phyloP scores from a whole-genome alignment of 2,329 filamentous ascomycete species.

The Nannizziopsis arthrosporioides region DNA sequence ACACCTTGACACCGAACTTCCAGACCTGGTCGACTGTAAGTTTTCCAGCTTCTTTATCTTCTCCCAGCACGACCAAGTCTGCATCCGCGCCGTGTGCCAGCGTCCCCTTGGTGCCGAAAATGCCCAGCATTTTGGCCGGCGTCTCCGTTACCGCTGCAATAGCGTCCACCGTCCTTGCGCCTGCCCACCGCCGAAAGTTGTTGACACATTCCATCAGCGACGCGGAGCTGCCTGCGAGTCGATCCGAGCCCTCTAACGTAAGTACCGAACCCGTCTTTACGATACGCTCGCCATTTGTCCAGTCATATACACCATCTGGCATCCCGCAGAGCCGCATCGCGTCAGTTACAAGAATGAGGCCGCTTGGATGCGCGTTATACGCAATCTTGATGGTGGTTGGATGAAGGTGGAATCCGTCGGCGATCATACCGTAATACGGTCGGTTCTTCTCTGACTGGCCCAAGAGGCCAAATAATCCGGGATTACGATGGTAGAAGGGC shows the following conservation, averaged over 20 bases:
- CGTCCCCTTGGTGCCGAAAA: constrained; percentile 30
- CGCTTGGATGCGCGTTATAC: constrained; percentile 71
- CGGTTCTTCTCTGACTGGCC: constrained; percentile 48
- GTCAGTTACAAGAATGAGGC: constrained; percentile 82
- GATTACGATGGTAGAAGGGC: constrained; percentile 80
- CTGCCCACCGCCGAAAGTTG: constrained; percentile 34
- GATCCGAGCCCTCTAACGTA: constrained; percentile 64
- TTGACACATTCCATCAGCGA: constrained; percentile 36
- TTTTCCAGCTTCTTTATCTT: constrained; percentile 21
- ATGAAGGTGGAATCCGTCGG: constrained; percentile 82
- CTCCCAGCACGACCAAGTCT: constrained; percentile 31
- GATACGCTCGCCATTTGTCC: constrained; percentile 61
- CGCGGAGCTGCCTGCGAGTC: constrained; percentile 57
- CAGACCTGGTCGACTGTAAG: constrained; percentile 34
- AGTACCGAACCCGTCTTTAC: constrained; percentile 54
- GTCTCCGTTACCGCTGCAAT: constrained; percentile 32
- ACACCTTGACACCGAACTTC: constrained; percentile 33
- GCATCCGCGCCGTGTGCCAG: constrained; percentile 33
- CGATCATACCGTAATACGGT: constrained; percentile 80
- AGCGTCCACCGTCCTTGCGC: constrained; percentile 29
- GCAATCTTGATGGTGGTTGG: constrained; percentile 82
- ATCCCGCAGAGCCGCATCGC: constrained; percentile 80
- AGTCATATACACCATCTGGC: constrained; percentile 71
- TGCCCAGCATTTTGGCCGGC: constrained; percentile 30
- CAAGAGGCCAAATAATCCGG: constrained; percentile 76